These are phyloP conservation scores for Begonia peltatifolia DNA, from an alignment of 306 rosid genomes.

Conservation along the genomic window DNA sequence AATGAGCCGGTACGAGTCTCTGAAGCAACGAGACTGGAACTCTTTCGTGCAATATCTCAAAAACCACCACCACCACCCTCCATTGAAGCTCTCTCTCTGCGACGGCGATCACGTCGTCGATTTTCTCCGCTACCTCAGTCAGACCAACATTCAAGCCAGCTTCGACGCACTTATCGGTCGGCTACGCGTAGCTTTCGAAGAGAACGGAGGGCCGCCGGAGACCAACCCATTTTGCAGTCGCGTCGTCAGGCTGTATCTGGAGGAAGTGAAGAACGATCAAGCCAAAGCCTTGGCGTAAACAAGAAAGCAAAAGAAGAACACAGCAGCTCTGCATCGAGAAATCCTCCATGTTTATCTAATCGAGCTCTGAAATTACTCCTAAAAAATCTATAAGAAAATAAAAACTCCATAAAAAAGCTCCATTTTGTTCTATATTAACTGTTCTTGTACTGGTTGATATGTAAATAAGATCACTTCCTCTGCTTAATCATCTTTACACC, in stretches of 20 bases:
- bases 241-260: slow-evolving; percentile 54
- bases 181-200: slow-evolving; percentile 84
- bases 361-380: too few relatives aligned
- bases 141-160: slow-evolving; percentile 69
- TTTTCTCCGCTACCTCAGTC: slow-evolving; percentile 66
- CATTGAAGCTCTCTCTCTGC: slow-evolving; percentile 53
- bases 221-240: slow-evolving; percentile 71
- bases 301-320: slow-evolving; percentile 53
- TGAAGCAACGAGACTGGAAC: slow-evolving; percentile 81
- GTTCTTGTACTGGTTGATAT: too few relatives aligned
- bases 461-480: too few relatives aligned
- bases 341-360: too few relatives aligned
- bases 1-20: slow-evolving; percentile 67
- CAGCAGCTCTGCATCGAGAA: too few relatives aligned
- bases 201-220: slow-evolving; percentile 83
- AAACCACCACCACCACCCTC: slow-evolving; percentile 85
- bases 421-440: too few relatives aligned
- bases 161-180: slow-evolving; percentile 85
- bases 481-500: too few relatives aligned
- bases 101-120: slow-evolving; percentile 69
- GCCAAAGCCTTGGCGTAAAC: slow-evolving; percentile 74
- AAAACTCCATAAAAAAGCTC: too few relatives aligned
- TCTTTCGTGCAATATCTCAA: slow-evolving; percentile 82
- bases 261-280: slow-evolving; percentile 73
- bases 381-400: too few relatives aligned